Conservation (phyloP, 1,284 basidiomycete genomes). For the Ceratobasidium sp. region DNA sequence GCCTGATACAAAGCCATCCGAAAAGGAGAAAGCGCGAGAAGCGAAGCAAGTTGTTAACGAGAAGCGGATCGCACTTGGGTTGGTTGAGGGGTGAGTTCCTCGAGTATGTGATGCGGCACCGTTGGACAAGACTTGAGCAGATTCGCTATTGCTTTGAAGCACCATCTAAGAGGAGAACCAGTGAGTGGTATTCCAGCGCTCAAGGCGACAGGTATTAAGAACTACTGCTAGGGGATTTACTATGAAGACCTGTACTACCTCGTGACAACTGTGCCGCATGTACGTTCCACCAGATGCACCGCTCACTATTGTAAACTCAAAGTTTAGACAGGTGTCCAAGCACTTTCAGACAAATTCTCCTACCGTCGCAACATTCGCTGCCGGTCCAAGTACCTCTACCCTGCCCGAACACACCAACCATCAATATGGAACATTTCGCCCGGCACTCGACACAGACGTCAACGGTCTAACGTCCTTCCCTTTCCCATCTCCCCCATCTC, state of each 20-base stretch:
- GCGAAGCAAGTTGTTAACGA: slow-evolving; percentile 62
- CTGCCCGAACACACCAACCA: background rate
- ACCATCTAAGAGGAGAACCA: slow-evolving; percentile 62
- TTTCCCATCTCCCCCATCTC: slow-evolving; percentile 14
- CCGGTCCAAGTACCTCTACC: slow-evolving; percentile 8
- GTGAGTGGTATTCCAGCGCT: background rate
- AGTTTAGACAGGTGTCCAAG: background rate
- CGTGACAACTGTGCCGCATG: slow-evolving; percentile 49
- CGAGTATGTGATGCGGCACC: too few species aligned
- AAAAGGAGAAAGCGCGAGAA: slow-evolving; percentile 53
- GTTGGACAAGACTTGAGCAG: slow-evolving; percentile 50
- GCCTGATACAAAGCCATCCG: slow-evolving; percentile 44
- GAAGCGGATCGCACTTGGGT: slow-evolving; percentile 64
- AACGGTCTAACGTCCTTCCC: background rate
- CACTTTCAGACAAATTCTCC: slow-evolving; percentile 22
- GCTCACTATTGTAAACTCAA: background rate
- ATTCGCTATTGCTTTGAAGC: slow-evolving; percentile 66
- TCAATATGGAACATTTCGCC: slow-evolving; percentile 18
- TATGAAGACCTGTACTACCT: slow-evolving; percentile 66
- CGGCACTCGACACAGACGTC: slow-evolving; percentile 3
- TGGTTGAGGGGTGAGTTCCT: slow-evolving; percentile 60
- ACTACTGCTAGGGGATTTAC: slow-evolving; percentile 48
- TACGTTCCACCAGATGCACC: background rate
- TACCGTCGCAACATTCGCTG: slow-evolving; percentile 11
- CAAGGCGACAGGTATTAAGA: background rate